Evolutionary conservation across 1,284 basidiomycete species (phyloP).

Genomic region (Cryptococcus neoformans): DNA sequence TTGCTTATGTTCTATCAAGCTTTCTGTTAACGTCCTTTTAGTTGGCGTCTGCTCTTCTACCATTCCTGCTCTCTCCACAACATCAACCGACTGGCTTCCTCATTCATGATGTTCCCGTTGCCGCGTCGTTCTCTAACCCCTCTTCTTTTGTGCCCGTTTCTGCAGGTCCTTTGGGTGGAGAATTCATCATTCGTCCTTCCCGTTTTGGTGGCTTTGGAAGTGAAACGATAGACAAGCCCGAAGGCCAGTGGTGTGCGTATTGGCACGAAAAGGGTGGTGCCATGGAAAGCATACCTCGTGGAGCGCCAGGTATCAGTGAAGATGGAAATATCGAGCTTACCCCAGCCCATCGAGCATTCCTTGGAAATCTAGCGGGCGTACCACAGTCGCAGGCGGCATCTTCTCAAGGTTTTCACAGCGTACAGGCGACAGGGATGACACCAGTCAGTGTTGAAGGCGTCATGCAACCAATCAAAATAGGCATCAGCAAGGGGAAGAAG

Average conservation of each 20-base stretch:
- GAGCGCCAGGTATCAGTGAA: conserved; percentile 18
- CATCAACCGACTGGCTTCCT: conserved; percentile 83
- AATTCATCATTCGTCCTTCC: conserved; percentile 30
- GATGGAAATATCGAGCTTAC: conserved; percentile 18
- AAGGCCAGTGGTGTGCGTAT: conserved; percentile 49
- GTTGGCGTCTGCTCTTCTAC: conserved; percentile 65
- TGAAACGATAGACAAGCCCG: conserved; percentile 55
- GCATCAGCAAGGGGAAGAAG: conserved; percentile 22
- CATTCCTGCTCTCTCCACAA: conserved; percentile 72
- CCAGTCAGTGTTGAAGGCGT: conserved; percentile 12
- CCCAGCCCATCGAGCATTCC: conserved; percentile 22
- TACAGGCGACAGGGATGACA: conserved; percentile 1
- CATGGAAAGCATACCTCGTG: conserved; percentile 24
- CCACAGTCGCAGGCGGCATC: not conserved
- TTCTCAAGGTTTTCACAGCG: not conserved
- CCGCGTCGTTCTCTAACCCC: conserved; percentile 81
- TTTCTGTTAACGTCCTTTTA: conserved; percentile 51
- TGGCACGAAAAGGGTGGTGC: conserved; percentile 40
- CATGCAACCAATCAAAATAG: conserved; percentile 43
- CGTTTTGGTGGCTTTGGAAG: conserved; percentile 38
- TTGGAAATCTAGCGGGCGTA: conserved; percentile 34
- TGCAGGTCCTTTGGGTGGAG: conserved; percentile 47
- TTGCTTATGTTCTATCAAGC: not conserved
- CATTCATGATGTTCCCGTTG: conserved; percentile 78
- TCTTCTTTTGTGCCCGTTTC: conserved; percentile 77